A percentile compares a stretch with the other conserved stretches of the same genome.
phyloP scores from a whole-genome alignment of 1,284 basidiomycete species.

The Ustanciosporium gigantosporum region DNA sequence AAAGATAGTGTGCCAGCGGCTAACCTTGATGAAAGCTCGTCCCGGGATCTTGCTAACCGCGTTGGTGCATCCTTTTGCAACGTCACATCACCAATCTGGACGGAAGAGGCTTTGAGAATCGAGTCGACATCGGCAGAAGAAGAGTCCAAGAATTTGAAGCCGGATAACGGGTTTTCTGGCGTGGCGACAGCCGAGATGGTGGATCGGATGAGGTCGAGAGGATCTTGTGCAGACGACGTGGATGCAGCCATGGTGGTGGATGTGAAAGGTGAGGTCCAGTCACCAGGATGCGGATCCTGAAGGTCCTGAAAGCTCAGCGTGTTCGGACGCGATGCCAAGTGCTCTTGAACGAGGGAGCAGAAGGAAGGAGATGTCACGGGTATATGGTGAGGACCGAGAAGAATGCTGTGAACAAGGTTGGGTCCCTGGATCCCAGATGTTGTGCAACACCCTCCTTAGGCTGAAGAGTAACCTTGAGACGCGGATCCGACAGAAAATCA shows the following conservation, averaged over 20 bases:
- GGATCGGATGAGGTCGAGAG: constrained; percentile 32
- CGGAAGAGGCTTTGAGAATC: constrained; percentile 10
- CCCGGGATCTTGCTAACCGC: constrained; percentile 34
- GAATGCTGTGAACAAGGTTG: too few relatives aligned
- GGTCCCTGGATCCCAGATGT: too few relatives aligned
- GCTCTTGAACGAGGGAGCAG: too few relatives aligned
- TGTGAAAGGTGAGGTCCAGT: too few relatives aligned
- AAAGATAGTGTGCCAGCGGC: constrained; percentile 11
- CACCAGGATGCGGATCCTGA: too few relatives aligned
- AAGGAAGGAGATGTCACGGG: too few relatives aligned
- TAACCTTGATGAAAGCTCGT: constrained; percentile 16
- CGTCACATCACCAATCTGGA: constrained; percentile 11
- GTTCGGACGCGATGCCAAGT: too few relatives aligned
- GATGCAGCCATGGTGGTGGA: constrained; percentile 14
- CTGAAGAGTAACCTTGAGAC: too few relatives aligned
- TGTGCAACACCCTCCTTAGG: too few relatives aligned
- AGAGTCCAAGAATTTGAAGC: constrained; percentile 20
- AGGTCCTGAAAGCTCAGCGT: too few relatives aligned
- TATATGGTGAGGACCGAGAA: too few relatives aligned
- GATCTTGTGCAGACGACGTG: not conserved
- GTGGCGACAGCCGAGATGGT: constrained; percentile 6
- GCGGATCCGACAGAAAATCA: too few relatives aligned
- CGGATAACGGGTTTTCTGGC: constrained; percentile 7
- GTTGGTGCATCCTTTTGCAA: constrained; percentile 13
- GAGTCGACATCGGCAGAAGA: constrained; percentile 9